Evolutionary conservation across 257 asterid genomes (phyloP).

Genomic region (Ilex asprella): DNA sequence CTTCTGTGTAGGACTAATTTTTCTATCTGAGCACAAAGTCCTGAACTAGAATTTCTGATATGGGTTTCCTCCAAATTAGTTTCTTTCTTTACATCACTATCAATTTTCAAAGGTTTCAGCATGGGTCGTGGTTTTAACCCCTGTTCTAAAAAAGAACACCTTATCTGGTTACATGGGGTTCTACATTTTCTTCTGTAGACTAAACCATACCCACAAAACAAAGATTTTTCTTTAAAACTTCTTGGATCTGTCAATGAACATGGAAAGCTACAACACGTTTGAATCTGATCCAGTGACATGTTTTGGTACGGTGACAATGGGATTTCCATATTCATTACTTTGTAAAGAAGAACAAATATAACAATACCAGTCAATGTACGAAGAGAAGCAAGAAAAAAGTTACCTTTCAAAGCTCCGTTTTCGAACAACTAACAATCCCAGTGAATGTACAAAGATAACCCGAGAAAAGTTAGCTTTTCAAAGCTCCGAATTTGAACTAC

Average conservation of each 20-base stretch:
- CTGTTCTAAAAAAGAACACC: slow-evolving; percentile 41
- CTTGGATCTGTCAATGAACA: slow-evolving; percentile 31
- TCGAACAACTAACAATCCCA: too few relatives aligned
- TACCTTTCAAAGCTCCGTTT: too few relatives aligned
- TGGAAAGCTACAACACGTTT: slow-evolving; percentile 32
- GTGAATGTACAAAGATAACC: too few relatives aligned
- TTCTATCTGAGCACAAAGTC: slow-evolving; percentile 60
- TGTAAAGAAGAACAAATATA: slow-evolving; percentile 4
- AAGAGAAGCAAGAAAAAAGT: not conserved
- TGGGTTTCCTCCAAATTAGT: slow-evolving; percentile 15
- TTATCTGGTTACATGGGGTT: slow-evolving; percentile 22
- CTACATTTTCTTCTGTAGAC: slow-evolving; percentile 20
- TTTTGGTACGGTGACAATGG: slow-evolving; percentile 19
- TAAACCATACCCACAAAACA: slow-evolving; percentile 18
- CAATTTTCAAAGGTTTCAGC: slow-evolving; percentile 28
- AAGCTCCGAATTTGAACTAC: not conserved
- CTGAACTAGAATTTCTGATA: slow-evolving; percentile 19
- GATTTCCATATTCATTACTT: slow-evolving; percentile 35
- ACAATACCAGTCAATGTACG: slow-evolving; percentile 7
- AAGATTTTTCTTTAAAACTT: slow-evolving; percentile 17
- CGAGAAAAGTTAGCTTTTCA: too few relatives aligned
- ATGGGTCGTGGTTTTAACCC: slow-evolving; percentile 49
- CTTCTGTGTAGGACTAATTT: slow-evolving; percentile 55
- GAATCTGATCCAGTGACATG: slow-evolving; percentile 39
- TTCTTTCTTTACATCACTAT: slow-evolving; percentile 20